Conservation (phyloP, 192 early-diverging fungal species). For the Podila verticillata region DNA sequence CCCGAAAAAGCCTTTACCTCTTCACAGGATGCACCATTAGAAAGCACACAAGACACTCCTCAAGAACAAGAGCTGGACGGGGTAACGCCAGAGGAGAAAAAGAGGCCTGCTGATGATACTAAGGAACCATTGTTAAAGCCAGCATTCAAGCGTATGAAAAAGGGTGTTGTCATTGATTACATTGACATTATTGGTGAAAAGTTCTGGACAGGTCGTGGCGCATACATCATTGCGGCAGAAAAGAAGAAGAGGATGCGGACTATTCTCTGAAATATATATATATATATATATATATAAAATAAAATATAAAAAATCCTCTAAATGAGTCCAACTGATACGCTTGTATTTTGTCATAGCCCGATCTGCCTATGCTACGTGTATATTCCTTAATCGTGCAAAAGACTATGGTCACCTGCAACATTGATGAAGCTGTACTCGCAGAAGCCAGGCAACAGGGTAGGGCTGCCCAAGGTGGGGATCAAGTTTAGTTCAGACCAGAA, state of each 20-base stretch:
- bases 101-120: slow-evolving; percentile 12
- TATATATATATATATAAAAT: neutral
- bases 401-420: neutral
- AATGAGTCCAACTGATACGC: too few relatives aligned
- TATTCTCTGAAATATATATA: neutral
- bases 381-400: neutral
- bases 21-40: neutral
- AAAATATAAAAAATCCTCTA: neutral
- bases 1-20: slow-evolving; percentile 1
- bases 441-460: too few relatives aligned
- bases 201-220: slow-evolving; percentile 73
- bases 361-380: too few relatives aligned
- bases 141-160: slow-evolving; percentile 61
- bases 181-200: slow-evolving; percentile 79
- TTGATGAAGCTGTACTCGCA: slow-evolving; percentile 21
- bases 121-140: slow-evolving; percentile 5
- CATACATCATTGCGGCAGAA: slow-evolving; percentile 41
- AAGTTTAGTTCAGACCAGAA: slow-evolving; percentile 20
- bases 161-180: slow-evolving; percentile 61
- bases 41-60: neutral
- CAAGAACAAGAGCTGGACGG: neutral
- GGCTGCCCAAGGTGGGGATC: neutral
- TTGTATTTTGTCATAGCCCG: too few relatives aligned
- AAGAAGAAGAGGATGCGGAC: slow-evolving; percentile 33
- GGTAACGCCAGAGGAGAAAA: neutral